A percentile compares a stretch with the other conserved stretches of the same genome.
Conservation (phyloP, 768 basidiomycete genomes). For the Termitomyces sp. region DNA sequence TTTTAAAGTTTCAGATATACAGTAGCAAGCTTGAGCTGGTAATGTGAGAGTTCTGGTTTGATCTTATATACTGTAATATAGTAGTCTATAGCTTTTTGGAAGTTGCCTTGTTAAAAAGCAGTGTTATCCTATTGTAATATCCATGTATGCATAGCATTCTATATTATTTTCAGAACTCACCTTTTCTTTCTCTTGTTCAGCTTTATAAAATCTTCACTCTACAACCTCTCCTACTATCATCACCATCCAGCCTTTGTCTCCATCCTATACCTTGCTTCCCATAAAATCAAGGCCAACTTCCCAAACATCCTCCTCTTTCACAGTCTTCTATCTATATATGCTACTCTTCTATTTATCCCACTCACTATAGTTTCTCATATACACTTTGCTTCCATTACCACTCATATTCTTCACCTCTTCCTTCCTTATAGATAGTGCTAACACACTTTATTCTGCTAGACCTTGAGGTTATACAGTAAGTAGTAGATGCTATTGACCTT, state of each 20-base stretch:
- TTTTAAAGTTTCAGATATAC: constrained; percentile 65
- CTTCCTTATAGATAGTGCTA: constrained; percentile 64
- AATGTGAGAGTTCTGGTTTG: constrained; percentile 70
- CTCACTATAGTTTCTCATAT: constrained; percentile 63
- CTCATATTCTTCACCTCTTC: constrained; percentile 38
- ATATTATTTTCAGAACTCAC: constrained; percentile 26
- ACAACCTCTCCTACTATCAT: constrained; percentile 72
- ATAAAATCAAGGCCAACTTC: constrained; percentile 65
- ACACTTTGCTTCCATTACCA: constrained; percentile 15
- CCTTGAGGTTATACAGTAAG: no score
- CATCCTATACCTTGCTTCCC: constrained; percentile 35
- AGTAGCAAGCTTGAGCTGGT: constrained; percentile 72
- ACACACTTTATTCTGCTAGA: no score
- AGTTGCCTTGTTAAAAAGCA: constrained; percentile 63
- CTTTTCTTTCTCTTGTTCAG: constrained; percentile 67
- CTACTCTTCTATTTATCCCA: constrained; percentile 77
- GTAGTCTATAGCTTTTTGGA: constrained; percentile 42
- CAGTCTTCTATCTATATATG: constrained; percentile 67
- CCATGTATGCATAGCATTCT: not conserved
- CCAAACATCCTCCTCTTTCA: constrained; percentile 75
- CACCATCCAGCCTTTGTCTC: constrained; percentile 49
- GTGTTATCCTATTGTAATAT: constrained; percentile 46
- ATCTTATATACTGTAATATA: constrained; percentile 58
- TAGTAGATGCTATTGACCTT: no score
- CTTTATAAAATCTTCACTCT: constrained; percentile 67